Conservation (phyloP, 208 protist species). For the Angomonas ambiguus region DNA sequence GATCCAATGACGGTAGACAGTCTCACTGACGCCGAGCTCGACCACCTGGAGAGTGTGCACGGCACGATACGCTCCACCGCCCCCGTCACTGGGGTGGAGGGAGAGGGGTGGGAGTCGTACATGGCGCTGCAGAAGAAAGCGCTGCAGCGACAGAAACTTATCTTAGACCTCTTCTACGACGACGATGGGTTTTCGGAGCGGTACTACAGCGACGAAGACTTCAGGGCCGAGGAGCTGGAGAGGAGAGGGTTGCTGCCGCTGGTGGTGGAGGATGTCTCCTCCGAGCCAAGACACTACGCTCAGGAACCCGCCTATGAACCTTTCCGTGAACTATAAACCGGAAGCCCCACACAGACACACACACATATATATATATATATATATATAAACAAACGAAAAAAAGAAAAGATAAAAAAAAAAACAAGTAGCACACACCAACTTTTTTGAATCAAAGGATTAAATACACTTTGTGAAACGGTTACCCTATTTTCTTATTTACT, state of each 20-base stretch:
- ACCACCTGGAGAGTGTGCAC: conserved; percentile 49
- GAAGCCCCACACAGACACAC: not conserved
- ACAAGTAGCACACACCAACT: not conserved
- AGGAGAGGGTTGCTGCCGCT: conserved; percentile 59
- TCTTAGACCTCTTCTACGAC: conserved; percentile 67
- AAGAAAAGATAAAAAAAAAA: not conserved
- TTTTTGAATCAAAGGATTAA: no score
- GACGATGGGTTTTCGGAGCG: conserved; percentile 44
- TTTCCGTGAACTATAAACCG: conserved; percentile 46
- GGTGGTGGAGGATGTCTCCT: conserved; percentile 29
- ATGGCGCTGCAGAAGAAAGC: conserved; percentile 79
- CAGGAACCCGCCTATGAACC: conserved; percentile 78
- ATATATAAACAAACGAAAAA: no score
- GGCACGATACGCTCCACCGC: conserved; percentile 59
- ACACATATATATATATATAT: no score
- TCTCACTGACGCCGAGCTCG: conserved; percentile 28
- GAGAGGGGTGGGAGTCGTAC: conserved; percentile 80
- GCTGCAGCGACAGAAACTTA: conserved; percentile 69
- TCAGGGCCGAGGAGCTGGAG: conserved; percentile 49
- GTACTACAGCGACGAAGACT: conserved; percentile 48
- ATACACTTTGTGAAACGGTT: no score
- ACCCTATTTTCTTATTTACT: no score
- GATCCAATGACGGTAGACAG: conserved; percentile 55
- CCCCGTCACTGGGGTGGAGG: conserved; percentile 76
- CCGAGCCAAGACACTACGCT: conserved; percentile 60